phyloP scores from a whole-genome alignment of 176 grass and related monocot species.

The Cymbopogon citratus region DNA sequence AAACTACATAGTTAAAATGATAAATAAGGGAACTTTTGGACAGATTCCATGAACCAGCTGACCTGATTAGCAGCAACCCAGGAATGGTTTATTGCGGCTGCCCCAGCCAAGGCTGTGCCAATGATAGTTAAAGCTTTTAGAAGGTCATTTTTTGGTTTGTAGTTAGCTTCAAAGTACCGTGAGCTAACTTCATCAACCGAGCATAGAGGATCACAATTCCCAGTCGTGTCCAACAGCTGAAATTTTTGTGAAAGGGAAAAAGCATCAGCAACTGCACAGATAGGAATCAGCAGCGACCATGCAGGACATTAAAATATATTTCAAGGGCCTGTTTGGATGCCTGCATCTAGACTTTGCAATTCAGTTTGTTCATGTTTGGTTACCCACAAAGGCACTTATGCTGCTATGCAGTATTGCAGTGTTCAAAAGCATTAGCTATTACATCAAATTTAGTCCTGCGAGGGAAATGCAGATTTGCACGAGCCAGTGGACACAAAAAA shows the following conservation, averaged over 20 bases:
- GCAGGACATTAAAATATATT: neutral
- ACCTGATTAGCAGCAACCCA: conserved; percentile 98
- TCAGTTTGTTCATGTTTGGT: neutral
- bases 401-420: too few species aligned
- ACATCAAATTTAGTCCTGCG: neutral
- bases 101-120: conserved; percentile 59
- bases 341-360: neutral
- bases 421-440: neutral
- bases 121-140: conserved; percentile 79
- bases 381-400: neutral
- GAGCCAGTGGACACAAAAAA: neutral
- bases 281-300: neutral
- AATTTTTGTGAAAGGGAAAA: conserved; percentile 15
- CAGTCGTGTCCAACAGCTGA: conserved; percentile 53
- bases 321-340: neutral
- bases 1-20: neutral
- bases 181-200: conserved; percentile 88
- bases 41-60: neutral
- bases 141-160: conserved; percentile 80
- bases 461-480: neutral
- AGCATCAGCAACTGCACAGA: neutral
- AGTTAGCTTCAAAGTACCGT: conserved; percentile 70
- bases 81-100: conserved; percentile 89
- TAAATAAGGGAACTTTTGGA: neutral
- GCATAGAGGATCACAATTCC: conserved; percentile 90